phyloP scores from a whole-genome alignment of 176 grass and related monocot species.

The Zoysia japonica region DNA sequence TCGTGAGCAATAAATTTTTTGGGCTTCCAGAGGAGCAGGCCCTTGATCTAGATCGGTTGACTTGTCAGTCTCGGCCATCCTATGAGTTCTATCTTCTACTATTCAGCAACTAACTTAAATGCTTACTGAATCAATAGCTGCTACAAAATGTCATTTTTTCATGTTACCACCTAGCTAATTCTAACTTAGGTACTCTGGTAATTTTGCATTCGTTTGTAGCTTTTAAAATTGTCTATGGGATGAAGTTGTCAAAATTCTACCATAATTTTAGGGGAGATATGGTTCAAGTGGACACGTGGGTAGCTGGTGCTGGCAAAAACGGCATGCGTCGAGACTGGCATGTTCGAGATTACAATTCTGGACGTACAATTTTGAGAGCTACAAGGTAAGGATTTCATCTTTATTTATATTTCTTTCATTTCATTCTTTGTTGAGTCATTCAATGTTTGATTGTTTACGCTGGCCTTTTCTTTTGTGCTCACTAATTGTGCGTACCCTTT shows the following conservation, averaged over 20 bases:
- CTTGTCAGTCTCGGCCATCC: neutral
- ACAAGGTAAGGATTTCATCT: slow-evolving; percentile 62
- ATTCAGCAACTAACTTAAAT: slow-evolving; percentile 11
- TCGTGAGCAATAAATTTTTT: slow-evolving; percentile 14
- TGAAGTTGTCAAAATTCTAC: neutral
- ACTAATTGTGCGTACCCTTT: slow-evolving; percentile 12
- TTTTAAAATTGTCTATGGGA: neutral
- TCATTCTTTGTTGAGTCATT: neutral
- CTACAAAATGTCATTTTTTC: neutral
- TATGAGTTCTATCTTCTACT: slow-evolving; percentile 10
- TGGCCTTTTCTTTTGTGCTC: neutral
- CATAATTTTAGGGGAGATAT: slow-evolving; percentile 79
- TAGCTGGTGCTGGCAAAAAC: slow-evolving; percentile 92
- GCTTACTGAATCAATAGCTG: neutral
- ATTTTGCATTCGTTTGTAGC: neutral
- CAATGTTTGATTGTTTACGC: slow-evolving; percentile 6
- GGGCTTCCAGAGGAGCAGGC: slow-evolving; percentile 25
- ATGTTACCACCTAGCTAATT: slow-evolving; percentile 1
- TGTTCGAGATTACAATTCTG: slow-evolving; percentile 77
- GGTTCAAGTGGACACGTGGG: slow-evolving; percentile 98
- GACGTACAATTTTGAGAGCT: slow-evolving; percentile 81
- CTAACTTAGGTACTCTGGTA: neutral
- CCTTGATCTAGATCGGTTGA: slow-evolving; percentile 29
- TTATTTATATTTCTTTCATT: slow-evolving; percentile 1
- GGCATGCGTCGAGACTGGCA: slow-evolving; percentile 99